These are phyloP conservation scores for Metschnikowia corniflorae DNA, from an alignment of 805 yeast genomes.

Conservation along the genomic window DNA sequence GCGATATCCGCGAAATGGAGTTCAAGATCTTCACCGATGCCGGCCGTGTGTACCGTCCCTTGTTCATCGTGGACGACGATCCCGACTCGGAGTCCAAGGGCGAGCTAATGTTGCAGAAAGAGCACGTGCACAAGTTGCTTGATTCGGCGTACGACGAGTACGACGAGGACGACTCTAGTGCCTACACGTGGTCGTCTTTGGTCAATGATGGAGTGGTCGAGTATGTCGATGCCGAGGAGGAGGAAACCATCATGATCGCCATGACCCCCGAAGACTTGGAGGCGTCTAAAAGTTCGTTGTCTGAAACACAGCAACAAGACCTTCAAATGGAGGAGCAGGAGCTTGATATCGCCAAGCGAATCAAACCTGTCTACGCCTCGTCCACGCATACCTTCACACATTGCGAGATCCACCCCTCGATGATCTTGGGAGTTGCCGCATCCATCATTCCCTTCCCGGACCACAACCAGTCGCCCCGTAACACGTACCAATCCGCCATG, in stretches of 20 bases:
- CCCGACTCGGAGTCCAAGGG: conserved; percentile 64
- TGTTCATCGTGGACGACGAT: conserved; percentile 89
- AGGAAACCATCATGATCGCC: conserved; percentile 96
- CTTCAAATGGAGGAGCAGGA: conserved; percentile 44
- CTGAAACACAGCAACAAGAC: conserved; percentile 42
- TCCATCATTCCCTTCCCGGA: conserved; percentile 99
- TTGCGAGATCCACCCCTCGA: conserved; percentile 98
- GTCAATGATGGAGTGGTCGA: conserved; percentile 87
- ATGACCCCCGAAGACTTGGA: conserved; percentile 98
- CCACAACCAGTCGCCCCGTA: conserved; percentile 99
- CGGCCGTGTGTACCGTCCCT: conserved; percentile 95
- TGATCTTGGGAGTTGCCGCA: conserved; percentile 98
- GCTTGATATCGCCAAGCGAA: conserved; percentile 78
- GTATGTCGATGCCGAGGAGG: conserved; percentile 98
- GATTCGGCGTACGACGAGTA: conserved; percentile 62
- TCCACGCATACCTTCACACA: conserved; percentile 85
- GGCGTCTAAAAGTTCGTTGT: conserved; percentile 45
- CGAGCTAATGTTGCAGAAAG: conserved; percentile 79
- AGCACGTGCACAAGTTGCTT: conserved; percentile 70
- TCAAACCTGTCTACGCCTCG: conserved; percentile 58
- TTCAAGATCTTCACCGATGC: conserved; percentile 97
- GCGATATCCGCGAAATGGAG: conserved; percentile 96
- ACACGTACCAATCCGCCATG: conserved; percentile 99
- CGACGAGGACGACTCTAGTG: conserved; percentile 46
- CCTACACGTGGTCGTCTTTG: conserved; percentile 80